Evolutionary conservation across 2,329 filamentous ascomycete genomes (phyloP), one percentile per base, ranked within the genome.

Genomic region (Aurifilum marmelostoma): DNA sequence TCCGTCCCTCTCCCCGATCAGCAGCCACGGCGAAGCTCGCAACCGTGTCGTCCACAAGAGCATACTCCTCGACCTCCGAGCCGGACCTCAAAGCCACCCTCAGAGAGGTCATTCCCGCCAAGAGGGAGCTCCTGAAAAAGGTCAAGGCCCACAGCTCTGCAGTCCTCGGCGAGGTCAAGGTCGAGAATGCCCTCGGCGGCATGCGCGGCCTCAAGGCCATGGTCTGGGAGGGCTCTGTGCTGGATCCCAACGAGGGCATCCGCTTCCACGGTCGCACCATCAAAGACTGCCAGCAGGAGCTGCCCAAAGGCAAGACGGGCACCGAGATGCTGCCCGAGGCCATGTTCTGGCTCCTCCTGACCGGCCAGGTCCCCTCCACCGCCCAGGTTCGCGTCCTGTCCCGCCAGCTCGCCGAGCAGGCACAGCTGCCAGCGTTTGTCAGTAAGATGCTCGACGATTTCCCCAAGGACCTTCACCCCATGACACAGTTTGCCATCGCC

Each of bases 281-380:
- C 85, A 97, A 97, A 83, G 95, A 99, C 79, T 99, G 96, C 84
- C 96, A 98, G 79, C 88, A 90, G 74, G 91, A 94, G 80, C 89
- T 98, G 21, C 94, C 96, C 79, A 98, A 97, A 85, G 96, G 95
- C 74, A 93, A 88, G 70, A 89, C 92, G 2, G 93, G 95, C 76
- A 97, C 93, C 7, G 95, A 98, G 83, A 99, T 98, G 96, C 88
- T 98, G 16, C 96, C 96, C 62, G 96, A 99, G 82, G 90, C 95
- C 80, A 99, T 99, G 96, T 99, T 99, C 87, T 99, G 96, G 96
- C 89, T 98, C 56, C 89, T 99, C 64, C 86, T 99, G 75, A 99
- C 96, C 12, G 96, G 96, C 70, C 87, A 97, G 81, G 92, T 98
- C 29, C 96, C 96, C 32, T 92, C 92, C 1, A 91, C 90, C 29